Conservation (phyloP, 139 green algal species). For the Auxenochlorella pyrenoidosa region DNA sequence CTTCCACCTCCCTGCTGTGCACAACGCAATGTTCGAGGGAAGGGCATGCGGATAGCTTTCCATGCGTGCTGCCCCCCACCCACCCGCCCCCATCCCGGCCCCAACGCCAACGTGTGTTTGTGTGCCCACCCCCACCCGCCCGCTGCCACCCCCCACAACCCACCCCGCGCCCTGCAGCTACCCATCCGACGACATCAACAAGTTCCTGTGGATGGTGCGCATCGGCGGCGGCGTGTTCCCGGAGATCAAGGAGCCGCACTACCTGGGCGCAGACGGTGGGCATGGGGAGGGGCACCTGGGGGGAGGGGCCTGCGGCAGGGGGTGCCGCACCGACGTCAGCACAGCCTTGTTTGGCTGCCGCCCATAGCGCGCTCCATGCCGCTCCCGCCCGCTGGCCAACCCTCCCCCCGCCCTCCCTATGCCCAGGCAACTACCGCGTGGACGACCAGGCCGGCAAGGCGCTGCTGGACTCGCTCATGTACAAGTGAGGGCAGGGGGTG, state of each 20-base stretch:
- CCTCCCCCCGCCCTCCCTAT: not conserved
- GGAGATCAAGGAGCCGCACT: conserved; percentile 95
- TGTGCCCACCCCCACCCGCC: not conserved
- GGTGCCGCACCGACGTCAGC: not conserved
- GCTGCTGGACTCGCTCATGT: conserved; percentile 84
- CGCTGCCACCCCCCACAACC: not conserved
- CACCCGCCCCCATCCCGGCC: no score
- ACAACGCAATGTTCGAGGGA: no score
- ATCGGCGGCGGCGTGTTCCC: conserved; percentile 84
- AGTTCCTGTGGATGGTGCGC: conserved; percentile 98
- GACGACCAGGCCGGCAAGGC: conserved; percentile 71
- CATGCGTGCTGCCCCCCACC: no score
- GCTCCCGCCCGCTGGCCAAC: not conserved
- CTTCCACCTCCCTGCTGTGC: not conserved
- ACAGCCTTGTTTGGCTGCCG: not conserved
- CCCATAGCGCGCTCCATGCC: not conserved
- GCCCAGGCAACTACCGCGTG: conserved; percentile 80
- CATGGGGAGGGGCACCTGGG: not conserved
- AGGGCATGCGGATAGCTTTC: no score
- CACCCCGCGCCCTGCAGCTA: conserved; percentile 69
- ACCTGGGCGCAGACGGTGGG: conserved; percentile 61
- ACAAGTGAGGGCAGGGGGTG: conserved; percentile 47
- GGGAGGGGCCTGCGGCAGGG: not conserved
- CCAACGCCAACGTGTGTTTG: no score
- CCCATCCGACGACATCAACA: conserved; percentile 96